These are phyloP conservation scores for Brassica carinata DNA, from an alignment of 345 rosid species.

Conservation along the genomic window DNA sequence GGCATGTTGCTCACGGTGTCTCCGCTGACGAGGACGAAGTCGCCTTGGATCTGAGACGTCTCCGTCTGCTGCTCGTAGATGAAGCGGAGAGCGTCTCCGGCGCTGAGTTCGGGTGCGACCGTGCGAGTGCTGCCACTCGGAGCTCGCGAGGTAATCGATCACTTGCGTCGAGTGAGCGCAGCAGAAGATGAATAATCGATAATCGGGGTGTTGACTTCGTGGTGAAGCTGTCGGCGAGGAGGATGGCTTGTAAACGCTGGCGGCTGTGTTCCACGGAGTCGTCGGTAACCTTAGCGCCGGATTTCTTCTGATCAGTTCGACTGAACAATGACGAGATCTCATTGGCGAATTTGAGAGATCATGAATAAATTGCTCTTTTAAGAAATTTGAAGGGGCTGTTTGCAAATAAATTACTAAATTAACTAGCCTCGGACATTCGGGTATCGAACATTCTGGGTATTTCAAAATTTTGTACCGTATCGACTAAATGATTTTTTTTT, in stretches of 20 bases:
- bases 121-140: slow-evolving; percentile 25
- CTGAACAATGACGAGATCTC: too few species aligned
- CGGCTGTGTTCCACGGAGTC: slow-evolving; percentile 67
- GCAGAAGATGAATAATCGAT: slow-evolving; percentile 84
- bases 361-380: too few species aligned
- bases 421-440: too few species aligned
- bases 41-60: slow-evolving; percentile 86
- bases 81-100: slow-evolving; percentile 87
- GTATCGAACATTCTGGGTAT: too few species aligned
- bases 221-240: slow-evolving; percentile 91
- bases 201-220: slow-evolving; percentile 86
- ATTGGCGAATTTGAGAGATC: too few species aligned
- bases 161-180: slow-evolving; percentile 89
- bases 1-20: slow-evolving; percentile 97
- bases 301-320: slow-evolving; percentile 54
- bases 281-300: slow-evolving; percentile 64
- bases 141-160: slow-evolving; percentile 64
- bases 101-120: slow-evolving; percentile 50
- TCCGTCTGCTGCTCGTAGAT: slow-evolving; percentile 81
- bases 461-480: too few species aligned
- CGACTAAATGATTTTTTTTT: too few species aligned
- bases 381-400: too few species aligned
- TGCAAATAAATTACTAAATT: too few species aligned
- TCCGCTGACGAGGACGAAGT: slow-evolving; percentile 90
- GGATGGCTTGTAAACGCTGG: slow-evolving; percentile 77